Conservation (phyloP, 108 stramenopile genomes). For the Fragilariopsis cylindrus region DNA sequence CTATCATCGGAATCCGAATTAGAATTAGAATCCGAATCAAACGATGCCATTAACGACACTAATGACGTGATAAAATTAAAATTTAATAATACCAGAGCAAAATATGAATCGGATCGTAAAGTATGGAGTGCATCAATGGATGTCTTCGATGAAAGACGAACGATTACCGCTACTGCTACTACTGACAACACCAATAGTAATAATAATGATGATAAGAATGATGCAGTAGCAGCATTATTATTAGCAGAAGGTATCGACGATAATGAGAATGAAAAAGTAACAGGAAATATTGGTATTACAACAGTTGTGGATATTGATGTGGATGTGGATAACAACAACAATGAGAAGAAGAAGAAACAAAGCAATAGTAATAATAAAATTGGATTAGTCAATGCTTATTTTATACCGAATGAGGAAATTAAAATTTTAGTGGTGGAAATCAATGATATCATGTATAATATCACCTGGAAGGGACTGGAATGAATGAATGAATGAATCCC, state of each 20-base stretch:
- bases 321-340: too few species aligned
- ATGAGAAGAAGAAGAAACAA: too few species aligned
- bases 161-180: too few species aligned
- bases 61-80: background rate
- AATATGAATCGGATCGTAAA: slow-evolving; percentile 2
- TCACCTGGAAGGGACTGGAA: slow-evolving; percentile 9
- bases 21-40: too few species aligned
- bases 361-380: background rate
- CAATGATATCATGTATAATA: background rate
- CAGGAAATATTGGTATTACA: too few species aligned
- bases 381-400: slow-evolving; percentile 11
- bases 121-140: slow-evolving; percentile 17
- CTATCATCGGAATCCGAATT: too few species aligned
- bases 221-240: too few species aligned
- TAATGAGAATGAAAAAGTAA: background rate
- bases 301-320: too few species aligned
- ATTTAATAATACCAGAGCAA: slow-evolving; percentile 8
- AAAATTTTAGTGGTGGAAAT: slow-evolving; percentile 9
- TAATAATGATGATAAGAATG: too few species aligned
- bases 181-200: background rate
- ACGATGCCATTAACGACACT: too few species aligned
- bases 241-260: background rate
- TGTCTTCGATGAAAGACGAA: slow-evolving; percentile 2
- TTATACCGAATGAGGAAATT: slow-evolving; percentile 7
- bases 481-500: background rate